Conservation (phyloP, 2,329 filamentous ascomycete species). For the Penicillium italicum region DNA sequence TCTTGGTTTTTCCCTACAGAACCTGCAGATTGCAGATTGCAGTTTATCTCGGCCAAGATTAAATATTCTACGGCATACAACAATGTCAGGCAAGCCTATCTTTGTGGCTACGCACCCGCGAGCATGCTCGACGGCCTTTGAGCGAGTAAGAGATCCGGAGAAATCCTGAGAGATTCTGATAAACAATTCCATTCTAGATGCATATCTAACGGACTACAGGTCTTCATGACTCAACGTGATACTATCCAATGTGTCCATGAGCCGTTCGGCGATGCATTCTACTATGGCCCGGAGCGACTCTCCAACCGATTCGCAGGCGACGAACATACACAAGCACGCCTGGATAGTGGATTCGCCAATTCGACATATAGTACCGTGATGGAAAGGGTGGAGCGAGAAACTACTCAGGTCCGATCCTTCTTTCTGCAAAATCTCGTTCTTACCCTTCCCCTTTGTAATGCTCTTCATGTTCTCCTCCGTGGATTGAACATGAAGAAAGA, state of each 20-base stretch:
- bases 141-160: slow-evolving; percentile 62
- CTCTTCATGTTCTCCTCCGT: neutral
- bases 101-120: slow-evolving; percentile 92
- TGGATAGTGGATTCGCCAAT: slow-evolving; percentile 43
- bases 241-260: slow-evolving; percentile 83
- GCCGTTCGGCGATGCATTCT: slow-evolving; percentile 94
- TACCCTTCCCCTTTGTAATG: slow-evolving; percentile 2
- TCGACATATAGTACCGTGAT: slow-evolving; percentile 62
- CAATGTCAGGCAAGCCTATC: slow-evolving; percentile 74
- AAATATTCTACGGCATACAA: neutral
- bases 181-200: neutral
- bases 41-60: neutral
- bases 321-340: slow-evolving; percentile 44
- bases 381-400: slow-evolving; percentile 67
- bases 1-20: neutral
- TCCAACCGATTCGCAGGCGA: slow-evolving; percentile 75
- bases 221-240: slow-evolving; percentile 92
- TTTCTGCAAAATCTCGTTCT: slow-evolving; percentile 20
- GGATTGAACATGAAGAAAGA: slow-evolving; percentile 2
- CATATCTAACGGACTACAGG: slow-evolving; percentile 49
- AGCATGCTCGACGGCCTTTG: slow-evolving; percentile 95
- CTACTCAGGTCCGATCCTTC: slow-evolving; percentile 63
- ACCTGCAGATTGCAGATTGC: slow-evolving; percentile 3
- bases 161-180: neutral
- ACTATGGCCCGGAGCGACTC: slow-evolving; percentile 88